Percentiles rank a stretch among this genome's conserved stretches.
phyloP scores from a whole-genome alignment of 2,329 filamentous ascomycete species.

The Aspergillus calidoustus region DNA sequence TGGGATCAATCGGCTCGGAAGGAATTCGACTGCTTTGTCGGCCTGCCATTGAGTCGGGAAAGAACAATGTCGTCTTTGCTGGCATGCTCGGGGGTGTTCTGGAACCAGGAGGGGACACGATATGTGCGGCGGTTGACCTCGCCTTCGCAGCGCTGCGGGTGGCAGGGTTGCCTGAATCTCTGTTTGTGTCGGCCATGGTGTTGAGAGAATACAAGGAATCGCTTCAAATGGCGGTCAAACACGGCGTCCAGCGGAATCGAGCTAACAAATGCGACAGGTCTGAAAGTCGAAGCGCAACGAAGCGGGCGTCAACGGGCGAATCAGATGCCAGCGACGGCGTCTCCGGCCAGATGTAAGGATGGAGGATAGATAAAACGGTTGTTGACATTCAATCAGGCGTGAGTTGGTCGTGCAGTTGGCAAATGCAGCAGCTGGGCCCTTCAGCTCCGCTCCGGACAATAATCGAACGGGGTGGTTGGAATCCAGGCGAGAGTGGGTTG shows the following conservation, averaged over 20 bases:
- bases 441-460: constrained; percentile 29
- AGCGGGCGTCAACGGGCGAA: constrained; percentile 14
- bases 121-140: constrained; percentile 30
- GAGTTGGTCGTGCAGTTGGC: constrained; percentile 23
- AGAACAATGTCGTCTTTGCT: constrained; percentile 50
- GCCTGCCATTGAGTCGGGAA: constrained; percentile 34
- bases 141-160: constrained; percentile 26
- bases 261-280: constrained; percentile 28
- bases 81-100: constrained; percentile 64
- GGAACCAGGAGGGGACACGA: constrained; percentile 59
- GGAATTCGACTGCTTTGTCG: constrained; percentile 34
- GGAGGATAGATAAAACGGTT: constrained; percentile 6
- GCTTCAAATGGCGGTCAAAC: constrained; percentile 25
- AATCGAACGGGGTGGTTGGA: constrained; percentile 25
- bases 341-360: constrained; percentile 6
- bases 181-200: constrained; percentile 31
- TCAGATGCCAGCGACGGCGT: constrained; percentile 1
- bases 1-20: constrained; percentile 62
- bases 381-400: constrained; percentile 25
- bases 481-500: constrained; percentile 20
- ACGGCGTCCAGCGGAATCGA: constrained; percentile 17
- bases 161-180: constrained; percentile 23
- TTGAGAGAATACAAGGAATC: constrained; percentile 9
- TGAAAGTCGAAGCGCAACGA: constrained; percentile 23
- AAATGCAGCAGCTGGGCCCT: constrained; percentile 30